These are phyloP conservation scores for Solanum gracilifrons DNA, from an alignment of 257 asterid genomes.

Conservation along the genomic window DNA sequence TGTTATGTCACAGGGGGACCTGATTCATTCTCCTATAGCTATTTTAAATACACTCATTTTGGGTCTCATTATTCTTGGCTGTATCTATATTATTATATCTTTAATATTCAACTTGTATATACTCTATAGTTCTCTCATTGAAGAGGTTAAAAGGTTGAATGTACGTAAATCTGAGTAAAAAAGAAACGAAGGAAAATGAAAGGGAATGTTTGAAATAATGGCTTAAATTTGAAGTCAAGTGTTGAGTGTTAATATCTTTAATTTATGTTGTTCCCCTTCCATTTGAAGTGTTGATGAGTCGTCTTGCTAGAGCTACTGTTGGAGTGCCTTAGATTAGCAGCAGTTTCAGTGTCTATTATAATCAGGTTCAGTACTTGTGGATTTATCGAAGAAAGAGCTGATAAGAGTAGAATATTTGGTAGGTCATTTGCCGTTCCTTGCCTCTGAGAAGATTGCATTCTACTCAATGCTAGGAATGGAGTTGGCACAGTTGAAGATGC, in stretches of 20 bases:
- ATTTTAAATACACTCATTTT: background rate
- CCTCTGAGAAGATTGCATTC: background rate
- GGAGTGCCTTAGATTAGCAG: background rate
- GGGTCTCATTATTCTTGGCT: background rate
- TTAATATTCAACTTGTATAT: background rate
- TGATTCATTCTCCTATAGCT: background rate
- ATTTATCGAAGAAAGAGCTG: background rate
- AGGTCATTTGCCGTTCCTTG: background rate
- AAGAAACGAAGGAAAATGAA: background rate
- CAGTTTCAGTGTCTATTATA: background rate
- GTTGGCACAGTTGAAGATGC: background rate
- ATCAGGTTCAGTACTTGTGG: background rate
- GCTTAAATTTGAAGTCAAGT: background rate
- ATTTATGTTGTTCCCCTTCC: background rate
- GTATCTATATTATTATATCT: background rate
- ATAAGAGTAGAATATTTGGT: background rate
- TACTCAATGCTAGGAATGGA: background rate
- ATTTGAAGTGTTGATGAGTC: background rate
- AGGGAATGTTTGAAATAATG: background rate
- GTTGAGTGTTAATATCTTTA: background rate
- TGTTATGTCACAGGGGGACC: background rate
- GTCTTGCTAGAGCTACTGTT: background rate
- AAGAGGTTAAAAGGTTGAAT: background rate
- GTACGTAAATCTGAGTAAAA: background rate
- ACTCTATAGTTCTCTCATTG: background rate